These are phyloP conservation scores for Monilinia vaccinii-corymbosi DNA, from an alignment of 2,329 filamentous ascomycete species.

Conservation along the genomic window DNA sequence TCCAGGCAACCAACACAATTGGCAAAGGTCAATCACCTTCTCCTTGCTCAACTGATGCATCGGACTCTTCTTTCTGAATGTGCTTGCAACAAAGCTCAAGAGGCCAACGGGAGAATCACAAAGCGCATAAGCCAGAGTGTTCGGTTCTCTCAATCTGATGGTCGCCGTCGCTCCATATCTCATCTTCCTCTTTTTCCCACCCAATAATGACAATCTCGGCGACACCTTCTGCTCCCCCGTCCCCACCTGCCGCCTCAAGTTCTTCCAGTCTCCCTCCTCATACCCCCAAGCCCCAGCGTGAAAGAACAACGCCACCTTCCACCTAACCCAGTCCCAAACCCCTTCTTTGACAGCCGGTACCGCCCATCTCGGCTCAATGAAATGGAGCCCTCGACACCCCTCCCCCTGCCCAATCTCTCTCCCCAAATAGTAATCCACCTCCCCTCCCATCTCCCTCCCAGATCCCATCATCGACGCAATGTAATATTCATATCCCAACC, in stretches of 20 bases:
- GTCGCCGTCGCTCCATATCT: conserved; percentile 14
- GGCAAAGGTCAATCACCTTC: conserved; percentile 51
- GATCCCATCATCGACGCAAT: conserved; percentile 46
- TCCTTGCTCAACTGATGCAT: conserved; percentile 36
- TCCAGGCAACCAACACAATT: conserved; percentile 57
- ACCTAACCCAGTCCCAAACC: conserved; percentile 44
- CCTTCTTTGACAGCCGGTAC: conserved; percentile 38
- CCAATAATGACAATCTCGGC: conserved; percentile 9
- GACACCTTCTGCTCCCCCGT: neutral
- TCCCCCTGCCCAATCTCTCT: conserved; percentile 40
- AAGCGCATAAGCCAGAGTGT: conserved; percentile 47
- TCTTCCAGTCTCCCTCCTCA: conserved; percentile 40
- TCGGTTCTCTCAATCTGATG: conserved; percentile 22
- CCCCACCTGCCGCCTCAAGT: conserved; percentile 26
- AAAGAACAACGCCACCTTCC: conserved; percentile 43
- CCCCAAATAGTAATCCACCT: conserved; percentile 44
- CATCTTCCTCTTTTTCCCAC: neutral
- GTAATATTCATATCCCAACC: conserved; percentile 50
- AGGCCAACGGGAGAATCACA: conserved; percentile 53
- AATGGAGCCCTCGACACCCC: conserved; percentile 50
- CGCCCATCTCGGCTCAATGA: conserved; percentile 47
- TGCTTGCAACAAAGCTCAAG: conserved; percentile 44
- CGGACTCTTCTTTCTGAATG: conserved; percentile 35
- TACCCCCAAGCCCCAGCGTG: conserved; percentile 47
- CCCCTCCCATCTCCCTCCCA: conserved; percentile 36